Base-by-base conservation (phyloP, 768 basidiomycete genomes). In the Coprinopsis sp. region DNA sequence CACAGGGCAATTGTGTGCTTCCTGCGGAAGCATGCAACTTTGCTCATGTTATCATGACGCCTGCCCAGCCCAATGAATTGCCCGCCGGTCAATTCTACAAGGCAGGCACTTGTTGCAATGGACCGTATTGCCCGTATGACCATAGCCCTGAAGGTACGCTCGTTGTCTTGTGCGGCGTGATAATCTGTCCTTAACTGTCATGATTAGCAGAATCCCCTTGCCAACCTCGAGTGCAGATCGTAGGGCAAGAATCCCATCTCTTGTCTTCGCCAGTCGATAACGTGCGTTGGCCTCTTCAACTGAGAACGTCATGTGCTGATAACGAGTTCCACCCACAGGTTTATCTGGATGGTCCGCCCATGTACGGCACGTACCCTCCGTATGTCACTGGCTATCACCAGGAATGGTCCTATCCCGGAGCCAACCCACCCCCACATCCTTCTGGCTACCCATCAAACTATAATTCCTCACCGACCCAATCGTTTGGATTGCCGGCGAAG, bases 21-120 rank as follows among this genome's bases (percentile, higher is more conserved):
- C 56, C 73, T n/a, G 66, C 67, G 25, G 68, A 71, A 27, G 68
- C 67, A 21, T 77, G 75, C 57, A 71, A 75, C 51, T 75, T 77
- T 55, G 66, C 68, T 28, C 74, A 77, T 54, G 58, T 72, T 30
- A 46, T 69, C 18, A 55, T 59, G 14, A 54, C 60, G 22, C 60
- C 67, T 38, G 50, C 60, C 14, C 6, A 30, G n/a, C 14, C 24
- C 1, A 51, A 47, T 18, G 39, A 40, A 2, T 22, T 44, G 19
- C 25, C 47, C 7, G 24, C 56, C 16, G 72, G 72, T 50, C 60
- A 64, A 43, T 70, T 65, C 51, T 71, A 63, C 51, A 51, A 59
- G 31, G 55, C 60, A 18, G 69, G 70, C 4, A 60, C 59, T 37
- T 73, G 71, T 56, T 53, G 54, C 30, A 68, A 67, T 46, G 71